Conservation (phyloP, 2,329 filamentous ascomycete species). For the Cryphonectria carpinicola region DNA sequence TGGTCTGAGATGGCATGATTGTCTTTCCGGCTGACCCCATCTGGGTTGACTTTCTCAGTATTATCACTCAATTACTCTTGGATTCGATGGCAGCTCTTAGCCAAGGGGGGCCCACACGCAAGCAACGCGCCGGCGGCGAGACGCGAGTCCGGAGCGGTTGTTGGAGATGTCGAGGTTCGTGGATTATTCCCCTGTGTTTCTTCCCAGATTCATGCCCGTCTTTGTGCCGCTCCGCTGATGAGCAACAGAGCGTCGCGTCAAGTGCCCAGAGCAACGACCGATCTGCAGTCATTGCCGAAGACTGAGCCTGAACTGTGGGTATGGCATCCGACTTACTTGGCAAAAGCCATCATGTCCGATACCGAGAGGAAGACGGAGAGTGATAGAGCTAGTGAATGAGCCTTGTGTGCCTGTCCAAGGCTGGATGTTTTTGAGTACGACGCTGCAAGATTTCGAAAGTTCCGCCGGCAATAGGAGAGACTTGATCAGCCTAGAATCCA, state of each 20-base stretch:
- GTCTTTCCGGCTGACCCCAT: not conserved
- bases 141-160: conserved; percentile 20
- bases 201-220: not conserved
- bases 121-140: conserved; percentile 6
- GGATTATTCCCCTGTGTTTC: too few relatives aligned
- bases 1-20: not conserved
- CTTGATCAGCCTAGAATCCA: not conserved
- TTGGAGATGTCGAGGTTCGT: conserved; percentile 23
- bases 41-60: not conserved
- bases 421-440: conserved; percentile 30
- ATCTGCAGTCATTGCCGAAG: conserved; percentile 7
- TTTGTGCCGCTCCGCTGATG: not conserved
- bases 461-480: not conserved
- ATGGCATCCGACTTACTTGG: conserved; percentile 17
- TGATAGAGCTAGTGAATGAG: not conserved
- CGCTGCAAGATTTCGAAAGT: conserved; percentile 21
- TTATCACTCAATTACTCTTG: not conserved
- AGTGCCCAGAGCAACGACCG: conserved; percentile 18
- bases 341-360: not conserved
- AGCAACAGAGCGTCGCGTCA: conserved; percentile 17
- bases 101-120: not conserved
- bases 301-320: conserved; percentile 14
- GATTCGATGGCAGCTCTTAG: not conserved
- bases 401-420: not conserved
- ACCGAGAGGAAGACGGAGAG: not conserved